These are phyloP conservation scores for Metrosideros polymorpha DNA, from an alignment of 441 rosid species.

Conservation along the genomic window DNA sequence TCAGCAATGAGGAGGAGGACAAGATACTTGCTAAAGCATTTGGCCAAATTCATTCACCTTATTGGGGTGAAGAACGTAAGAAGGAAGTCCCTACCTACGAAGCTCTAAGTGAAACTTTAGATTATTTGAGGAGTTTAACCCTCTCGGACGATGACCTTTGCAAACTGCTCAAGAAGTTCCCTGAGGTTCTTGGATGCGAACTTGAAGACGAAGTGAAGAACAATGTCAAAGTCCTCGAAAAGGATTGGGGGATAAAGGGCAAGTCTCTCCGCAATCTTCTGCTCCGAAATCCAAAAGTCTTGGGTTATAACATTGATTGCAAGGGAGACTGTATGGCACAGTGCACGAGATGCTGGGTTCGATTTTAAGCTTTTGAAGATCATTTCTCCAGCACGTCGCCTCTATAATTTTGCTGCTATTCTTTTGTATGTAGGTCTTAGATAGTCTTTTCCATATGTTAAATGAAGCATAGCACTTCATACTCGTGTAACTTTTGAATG, in stretches of 20 bases:
- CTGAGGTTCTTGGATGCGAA: slow-evolving; percentile 76
- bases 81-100: slow-evolving; percentile 52
- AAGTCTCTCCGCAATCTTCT: slow-evolving; percentile 50
- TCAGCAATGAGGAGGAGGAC: slow-evolving; percentile 57
- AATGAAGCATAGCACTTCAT: background rate
- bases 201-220: slow-evolving; percentile 60
- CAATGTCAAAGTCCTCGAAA: slow-evolving; percentile 56
- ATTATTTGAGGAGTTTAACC: slow-evolving; percentile 48
- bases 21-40: slow-evolving; percentile 85
- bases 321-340: slow-evolving; percentile 86
- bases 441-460: background rate
- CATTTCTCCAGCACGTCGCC: background rate
- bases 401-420: background rate
- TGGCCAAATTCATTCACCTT: slow-evolving; percentile 67
- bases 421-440: background rate
- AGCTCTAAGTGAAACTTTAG: slow-evolving; percentile 32
- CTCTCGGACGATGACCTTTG: slow-evolving; percentile 53
- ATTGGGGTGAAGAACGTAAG: slow-evolving; percentile 77
- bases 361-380: slow-evolving; percentile 32
- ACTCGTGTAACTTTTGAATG: background rate
- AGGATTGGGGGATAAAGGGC: slow-evolving; percentile 72
- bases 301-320: slow-evolving; percentile 73
- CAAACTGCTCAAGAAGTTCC: slow-evolving; percentile 77
- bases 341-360: slow-evolving; percentile 91
- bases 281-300: slow-evolving; percentile 73